A percentile compares a stretch with the other conserved stretches of the same genome.
These are phyloP conservation scores for Triticum timopheevii DNA, from an alignment of 176 grass and related monocot species.

Conservation along the genomic window DNA sequence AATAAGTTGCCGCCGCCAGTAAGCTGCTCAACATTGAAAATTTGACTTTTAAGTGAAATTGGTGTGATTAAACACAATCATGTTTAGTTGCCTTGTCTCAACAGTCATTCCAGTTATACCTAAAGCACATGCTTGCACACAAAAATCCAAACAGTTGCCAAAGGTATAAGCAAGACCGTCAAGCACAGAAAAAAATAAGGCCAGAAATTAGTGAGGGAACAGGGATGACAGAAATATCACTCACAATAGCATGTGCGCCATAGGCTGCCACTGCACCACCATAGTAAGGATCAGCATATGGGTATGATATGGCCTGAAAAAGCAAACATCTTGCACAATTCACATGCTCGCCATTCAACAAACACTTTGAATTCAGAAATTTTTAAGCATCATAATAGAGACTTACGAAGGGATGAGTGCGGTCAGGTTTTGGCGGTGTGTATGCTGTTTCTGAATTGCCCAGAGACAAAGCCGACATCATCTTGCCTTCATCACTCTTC, in stretches of 20 bases:
- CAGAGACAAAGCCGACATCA: conserved; percentile 73
- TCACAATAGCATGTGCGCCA: conserved; percentile 62
- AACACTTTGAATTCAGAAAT: conserved; percentile 17
- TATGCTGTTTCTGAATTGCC: conserved; percentile 55
- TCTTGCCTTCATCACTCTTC: conserved; percentile 58
- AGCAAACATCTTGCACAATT: conserved; percentile 28
- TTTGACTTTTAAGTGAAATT: background rate
- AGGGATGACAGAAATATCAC: conserved; percentile 32
- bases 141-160: conserved; percentile 6
- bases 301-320: conserved; percentile 77
- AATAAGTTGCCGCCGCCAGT: background rate
- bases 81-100: background rate
- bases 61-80: background rate
- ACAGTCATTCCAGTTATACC: background rate
- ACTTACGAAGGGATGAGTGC: conserved; percentile 70
- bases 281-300: conserved; percentile 74
- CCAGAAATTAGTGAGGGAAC: conserved; percentile 15
- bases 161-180: background rate
- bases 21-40: background rate
- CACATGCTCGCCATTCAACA: conserved; percentile 18
- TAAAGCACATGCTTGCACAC: background rate
- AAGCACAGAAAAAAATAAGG: conserved; percentile 17
- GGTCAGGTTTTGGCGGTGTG: conserved; percentile 56
- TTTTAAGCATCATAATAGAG: no score
- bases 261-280: conserved; percentile 56